Conservation (phyloP, 768 basidiomycete genomes). For the Macrocybe gigantea region DNA sequence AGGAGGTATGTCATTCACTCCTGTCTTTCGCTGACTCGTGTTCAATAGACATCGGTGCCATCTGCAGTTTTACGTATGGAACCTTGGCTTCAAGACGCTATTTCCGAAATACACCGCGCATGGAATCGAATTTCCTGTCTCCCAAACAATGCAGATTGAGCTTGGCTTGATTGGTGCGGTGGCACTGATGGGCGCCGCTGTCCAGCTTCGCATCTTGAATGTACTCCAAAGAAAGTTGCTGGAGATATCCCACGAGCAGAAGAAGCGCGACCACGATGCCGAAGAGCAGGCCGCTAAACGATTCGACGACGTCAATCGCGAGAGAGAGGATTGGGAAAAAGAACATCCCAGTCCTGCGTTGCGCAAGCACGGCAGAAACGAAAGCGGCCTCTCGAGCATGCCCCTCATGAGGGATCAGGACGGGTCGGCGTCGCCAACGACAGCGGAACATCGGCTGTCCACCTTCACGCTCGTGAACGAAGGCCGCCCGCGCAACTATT, state of each 20-base stretch:
- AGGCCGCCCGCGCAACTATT: slow-evolving; percentile 52
- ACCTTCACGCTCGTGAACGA: slow-evolving; percentile 46
- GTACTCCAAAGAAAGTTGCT: slow-evolving; percentile 73
- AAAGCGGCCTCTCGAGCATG: slow-evolving; percentile 57
- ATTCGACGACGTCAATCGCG: slow-evolving; percentile 57
- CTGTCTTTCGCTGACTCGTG: slow-evolving; percentile 8
- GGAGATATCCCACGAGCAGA: slow-evolving; percentile 75
- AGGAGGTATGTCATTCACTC: slow-evolving; percentile 60
- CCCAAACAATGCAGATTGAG: slow-evolving; percentile 91
- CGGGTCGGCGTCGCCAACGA: slow-evolving; percentile 37
- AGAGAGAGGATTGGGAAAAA: slow-evolving; percentile 83
- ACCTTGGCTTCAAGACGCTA: slow-evolving; percentile 76
- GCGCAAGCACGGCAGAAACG: slow-evolving; percentile 46
- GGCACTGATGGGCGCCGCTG: slow-evolving; percentile 80
- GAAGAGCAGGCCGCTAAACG: slow-evolving; percentile 69
- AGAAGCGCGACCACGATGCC: slow-evolving; percentile 65
- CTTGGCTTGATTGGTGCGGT: slow-evolving; percentile 83
- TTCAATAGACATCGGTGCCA: slow-evolving; percentile 8
- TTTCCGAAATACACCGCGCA: slow-evolving; percentile 72
- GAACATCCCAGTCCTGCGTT: slow-evolving; percentile 65
- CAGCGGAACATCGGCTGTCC: slow-evolving; percentile 43
- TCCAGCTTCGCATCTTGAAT: slow-evolving; percentile 83
- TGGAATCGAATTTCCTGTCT: slow-evolving; percentile 73
- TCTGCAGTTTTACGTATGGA: slow-evolving; percentile 88
- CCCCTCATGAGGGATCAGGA: slow-evolving; percentile 66